Evolutionary conservation across 108 stramenopile species (phyloP).

Genomic region (Cyclotella choctawhatcheeana): DNA sequence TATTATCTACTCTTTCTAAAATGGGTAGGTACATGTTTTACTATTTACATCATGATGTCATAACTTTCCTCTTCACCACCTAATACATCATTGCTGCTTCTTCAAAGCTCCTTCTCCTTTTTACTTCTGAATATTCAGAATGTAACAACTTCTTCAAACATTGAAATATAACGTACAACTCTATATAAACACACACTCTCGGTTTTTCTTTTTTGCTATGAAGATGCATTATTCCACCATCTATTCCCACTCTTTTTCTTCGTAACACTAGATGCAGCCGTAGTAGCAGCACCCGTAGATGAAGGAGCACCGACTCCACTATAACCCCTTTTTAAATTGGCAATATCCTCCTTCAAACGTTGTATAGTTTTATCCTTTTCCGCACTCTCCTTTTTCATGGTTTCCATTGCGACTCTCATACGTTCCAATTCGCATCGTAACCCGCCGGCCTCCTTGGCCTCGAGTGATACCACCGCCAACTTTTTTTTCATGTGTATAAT

Average conservation of each 20-base stretch:
- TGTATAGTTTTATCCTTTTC: conserved; percentile 47
- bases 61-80: too few relatives aligned
- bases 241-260: background rate
- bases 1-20: too few relatives aligned
- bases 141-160: too few relatives aligned
- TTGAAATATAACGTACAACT: too few relatives aligned
- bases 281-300: background rate
- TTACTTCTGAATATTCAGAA: too few relatives aligned
- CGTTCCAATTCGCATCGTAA: conserved; percentile 44
- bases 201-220: too few relatives aligned
- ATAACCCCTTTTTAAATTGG: conserved; percentile 7
- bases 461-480: conserved; percentile 33
- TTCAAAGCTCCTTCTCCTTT: too few relatives aligned
- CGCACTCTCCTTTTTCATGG: conserved; percentile 31
- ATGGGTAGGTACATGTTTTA: too few relatives aligned
- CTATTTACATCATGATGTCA: too few relatives aligned
- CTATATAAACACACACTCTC: too few relatives aligned
- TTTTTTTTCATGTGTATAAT: conserved; percentile 60
- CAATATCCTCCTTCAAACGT: conserved; percentile 24
- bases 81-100: too few relatives aligned
- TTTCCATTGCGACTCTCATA: conserved; percentile 40
- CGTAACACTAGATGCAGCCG: background rate
- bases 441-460: conserved; percentile 44
- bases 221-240: conserved; percentile 12
- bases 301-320: background rate